Percentiles rank a stretch among this genome's conserved stretches.
phyloP scores from a whole-genome alignment of 306 rosid genomes.

The Corylus avellana region DNA sequence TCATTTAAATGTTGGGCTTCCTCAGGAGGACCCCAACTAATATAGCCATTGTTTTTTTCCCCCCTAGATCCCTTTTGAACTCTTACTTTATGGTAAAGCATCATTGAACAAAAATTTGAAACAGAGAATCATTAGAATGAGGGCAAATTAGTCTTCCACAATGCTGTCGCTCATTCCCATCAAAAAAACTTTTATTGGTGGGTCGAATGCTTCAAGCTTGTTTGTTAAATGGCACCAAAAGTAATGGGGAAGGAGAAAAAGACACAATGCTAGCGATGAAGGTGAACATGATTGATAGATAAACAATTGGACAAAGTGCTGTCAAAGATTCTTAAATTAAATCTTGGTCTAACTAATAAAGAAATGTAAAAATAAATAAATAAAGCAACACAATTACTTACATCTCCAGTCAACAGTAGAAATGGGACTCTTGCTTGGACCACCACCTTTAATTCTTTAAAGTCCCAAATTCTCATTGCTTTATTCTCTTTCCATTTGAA shows the following conservation, averaged over 20 bases:
- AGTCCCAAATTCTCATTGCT: background rate
- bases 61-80: too few species aligned
- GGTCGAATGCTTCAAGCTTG: background rate
- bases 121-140: too few species aligned
- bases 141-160: too few species aligned
- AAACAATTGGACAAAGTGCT: background rate
- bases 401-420: background rate
- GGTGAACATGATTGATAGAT: slow-evolving; percentile 7
- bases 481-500: background rate
- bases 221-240: background rate
- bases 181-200: background rate
- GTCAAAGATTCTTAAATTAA: background rate
- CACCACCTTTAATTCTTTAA: background rate
- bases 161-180: too few species aligned
- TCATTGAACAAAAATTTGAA: too few species aligned
- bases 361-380: too few species aligned
- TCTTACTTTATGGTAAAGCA: too few species aligned
- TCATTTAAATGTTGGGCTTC: too few species aligned
- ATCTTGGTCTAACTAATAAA: background rate
- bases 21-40: too few species aligned
- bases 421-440: background rate
- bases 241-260: background rate
- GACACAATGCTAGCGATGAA: background rate
- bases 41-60: too few species aligned
- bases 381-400: background rate